Conservation (phyloP, 768 basidiomycete genomes). For the Lentinula aciculospora region DNA sequence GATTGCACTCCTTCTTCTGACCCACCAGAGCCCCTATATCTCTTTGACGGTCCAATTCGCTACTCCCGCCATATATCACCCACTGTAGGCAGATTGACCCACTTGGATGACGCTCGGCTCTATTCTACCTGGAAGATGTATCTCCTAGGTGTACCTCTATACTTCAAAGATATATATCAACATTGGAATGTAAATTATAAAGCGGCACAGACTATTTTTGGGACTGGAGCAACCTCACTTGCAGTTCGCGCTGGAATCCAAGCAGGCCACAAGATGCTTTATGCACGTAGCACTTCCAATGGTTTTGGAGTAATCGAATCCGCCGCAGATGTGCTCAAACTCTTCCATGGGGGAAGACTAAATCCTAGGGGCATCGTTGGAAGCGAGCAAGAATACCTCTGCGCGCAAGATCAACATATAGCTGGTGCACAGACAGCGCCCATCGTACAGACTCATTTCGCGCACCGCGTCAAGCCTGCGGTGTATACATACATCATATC, state of each 20-base stretch:
- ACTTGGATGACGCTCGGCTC: constrained; percentile 52
- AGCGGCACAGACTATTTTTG: constrained; percentile 68
- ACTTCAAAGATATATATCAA: constrained; percentile 58
- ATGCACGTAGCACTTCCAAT: constrained; percentile 61
- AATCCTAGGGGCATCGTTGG: constrained; percentile 1
- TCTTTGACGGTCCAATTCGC: constrained; percentile 70
- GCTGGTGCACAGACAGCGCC: no score
- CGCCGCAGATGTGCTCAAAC: constrained; percentile 36
- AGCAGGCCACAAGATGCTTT: constrained; percentile 68
- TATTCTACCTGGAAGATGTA: constrained; percentile 82
- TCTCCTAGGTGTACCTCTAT: constrained; percentile 50
- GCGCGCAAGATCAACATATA: background rate
- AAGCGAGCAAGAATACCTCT: background rate
- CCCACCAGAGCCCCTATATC: constrained; percentile 45
- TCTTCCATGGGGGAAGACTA: constrained; percentile 26
- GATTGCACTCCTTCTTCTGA: constrained; percentile 42
- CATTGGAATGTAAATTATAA: constrained; percentile 63
- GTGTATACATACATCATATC: constrained; percentile 86
- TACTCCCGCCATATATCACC: constrained; percentile 70
- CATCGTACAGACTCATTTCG: constrained; percentile 5
- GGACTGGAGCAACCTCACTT: constrained; percentile 45
- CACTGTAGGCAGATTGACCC: constrained; percentile 59
- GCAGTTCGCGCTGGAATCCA: constrained; percentile 69
- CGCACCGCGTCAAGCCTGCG: constrained; percentile 64
- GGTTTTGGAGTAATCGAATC: constrained; percentile 53